Percentiles rank a stretch among this genome's conserved stretches.
These are phyloP conservation scores for Onygena corvina DNA, from an alignment of 2,329 filamentous ascomycete species.

Conservation along the genomic window DNA sequence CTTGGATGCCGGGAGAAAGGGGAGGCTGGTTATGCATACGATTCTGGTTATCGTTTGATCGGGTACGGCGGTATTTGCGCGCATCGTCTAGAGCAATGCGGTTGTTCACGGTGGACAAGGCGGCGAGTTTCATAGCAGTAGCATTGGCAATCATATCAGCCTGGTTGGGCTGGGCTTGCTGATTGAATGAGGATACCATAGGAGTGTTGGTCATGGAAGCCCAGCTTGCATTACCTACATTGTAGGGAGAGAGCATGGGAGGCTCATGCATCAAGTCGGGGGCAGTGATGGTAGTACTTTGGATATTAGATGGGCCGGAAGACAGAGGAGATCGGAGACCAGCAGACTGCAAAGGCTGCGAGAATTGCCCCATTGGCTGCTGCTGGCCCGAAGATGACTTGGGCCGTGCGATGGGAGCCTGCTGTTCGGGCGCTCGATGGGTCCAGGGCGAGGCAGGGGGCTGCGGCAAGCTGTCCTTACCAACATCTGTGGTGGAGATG, in stretches of 20 bases:
- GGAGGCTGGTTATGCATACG: constrained; percentile 43
- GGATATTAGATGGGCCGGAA: constrained; percentile 56
- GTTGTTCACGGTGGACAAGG: constrained; percentile 95
- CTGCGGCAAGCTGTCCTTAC: constrained; percentile 49
- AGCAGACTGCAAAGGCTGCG: constrained; percentile 64
- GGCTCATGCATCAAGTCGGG: constrained; percentile 59
- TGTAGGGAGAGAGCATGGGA: constrained; percentile 71
- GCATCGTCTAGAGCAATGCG: constrained; percentile 94
- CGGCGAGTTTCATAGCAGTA: constrained; percentile 96
- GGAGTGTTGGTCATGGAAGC: constrained; percentile 97
- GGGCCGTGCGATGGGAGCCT: constrained; percentile 48
- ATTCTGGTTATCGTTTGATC: constrained; percentile 65
- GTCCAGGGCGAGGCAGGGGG: constrained; percentile 75
- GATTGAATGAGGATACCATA: constrained; percentile 75
- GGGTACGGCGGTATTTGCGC: constrained; percentile 83
- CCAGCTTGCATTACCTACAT: constrained; percentile 78
- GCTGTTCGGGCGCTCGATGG: constrained; percentile 41
- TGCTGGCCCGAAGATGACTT: constrained; percentile 67
- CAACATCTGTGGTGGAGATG: constrained; percentile 56
- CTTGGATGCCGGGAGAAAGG: constrained; percentile 54
- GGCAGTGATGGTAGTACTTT: constrained; percentile 69
- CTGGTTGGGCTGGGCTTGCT: constrained; percentile 48
- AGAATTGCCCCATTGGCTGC: constrained; percentile 80
- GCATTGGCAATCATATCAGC: constrained; percentile 98
- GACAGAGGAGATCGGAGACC: constrained; percentile 65